Percentiles rank a stretch among this genome's conserved stretches.
Evolutionary conservation across 2,329 filamentous ascomycete genomes (phyloP).

Genomic region (Paecilomyces sp.): DNA sequence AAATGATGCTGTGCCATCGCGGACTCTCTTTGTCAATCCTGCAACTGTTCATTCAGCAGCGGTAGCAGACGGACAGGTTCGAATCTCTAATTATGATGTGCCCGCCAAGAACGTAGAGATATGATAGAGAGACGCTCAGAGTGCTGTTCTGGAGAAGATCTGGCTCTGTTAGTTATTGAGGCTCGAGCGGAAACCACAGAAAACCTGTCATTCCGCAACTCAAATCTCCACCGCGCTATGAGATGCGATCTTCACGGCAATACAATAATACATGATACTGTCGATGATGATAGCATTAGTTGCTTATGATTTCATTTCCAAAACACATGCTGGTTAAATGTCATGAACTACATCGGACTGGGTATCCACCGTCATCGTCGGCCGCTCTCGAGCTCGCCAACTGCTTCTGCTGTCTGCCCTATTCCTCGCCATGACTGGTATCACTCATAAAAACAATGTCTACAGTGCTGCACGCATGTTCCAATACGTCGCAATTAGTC

Average conservation of each 20-base stretch:
- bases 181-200: background rate
- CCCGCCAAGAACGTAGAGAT: background rate
- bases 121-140: background rate
- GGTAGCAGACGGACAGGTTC: background rate
- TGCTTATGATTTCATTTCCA: background rate
- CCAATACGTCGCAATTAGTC: conserved; percentile 18
- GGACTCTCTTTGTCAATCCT: no score
- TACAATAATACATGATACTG: background rate
- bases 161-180: background rate
- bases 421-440: background rate
- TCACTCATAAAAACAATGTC: background rate
- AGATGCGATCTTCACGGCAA: no score
- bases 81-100: background rate
- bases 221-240: background rate
- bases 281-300: background rate
- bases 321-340: background rate
- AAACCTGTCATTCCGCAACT: background rate
- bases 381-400: background rate
- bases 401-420: background rate
- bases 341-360: background rate
- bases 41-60: background rate
- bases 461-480: background rate
- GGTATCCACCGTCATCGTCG: background rate
- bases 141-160: background rate
- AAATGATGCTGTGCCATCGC: no score